A percentile compares a stretch with the other conserved stretches of the same genome.
Conservation (phyloP, 768 basidiomycete species). For the Rhodotorula taiwanensis region DNA sequence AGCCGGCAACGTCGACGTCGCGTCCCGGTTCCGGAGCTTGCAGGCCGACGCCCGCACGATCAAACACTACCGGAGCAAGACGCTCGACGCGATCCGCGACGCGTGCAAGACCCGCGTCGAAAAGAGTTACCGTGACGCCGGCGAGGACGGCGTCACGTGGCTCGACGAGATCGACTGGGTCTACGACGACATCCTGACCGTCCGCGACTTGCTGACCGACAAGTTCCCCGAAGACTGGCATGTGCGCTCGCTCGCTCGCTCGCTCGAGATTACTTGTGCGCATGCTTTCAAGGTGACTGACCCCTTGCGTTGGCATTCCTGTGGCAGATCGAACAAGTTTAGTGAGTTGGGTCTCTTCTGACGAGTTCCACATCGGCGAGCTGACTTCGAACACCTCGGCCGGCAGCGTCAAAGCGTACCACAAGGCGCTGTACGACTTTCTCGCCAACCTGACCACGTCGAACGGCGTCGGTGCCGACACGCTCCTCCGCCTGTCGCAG, state of each 20-base stretch:
- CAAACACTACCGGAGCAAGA: slow-evolving; percentile 90
- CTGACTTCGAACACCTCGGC: background rate
- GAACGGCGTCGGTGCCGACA: slow-evolving; percentile 78
- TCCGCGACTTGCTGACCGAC: slow-evolving; percentile 78
- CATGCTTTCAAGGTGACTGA: background rate
- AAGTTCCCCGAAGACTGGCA: slow-evolving; percentile 92
- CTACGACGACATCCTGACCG: slow-evolving; percentile 88
- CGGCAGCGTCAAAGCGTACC: slow-evolving; percentile 66
- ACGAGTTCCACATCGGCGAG: rapidly evolving
- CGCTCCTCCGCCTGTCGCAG: slow-evolving; percentile 73
- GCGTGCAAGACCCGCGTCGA: slow-evolving; percentile 35
- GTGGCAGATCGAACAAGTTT: slow-evolving; percentile 29
- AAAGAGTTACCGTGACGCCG: slow-evolving; percentile 42
- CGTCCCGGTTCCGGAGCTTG: slow-evolving; percentile 47
- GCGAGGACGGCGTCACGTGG: slow-evolving; percentile 63
- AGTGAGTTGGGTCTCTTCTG: slow-evolving; percentile 2
- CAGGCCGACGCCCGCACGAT: slow-evolving; percentile 61
- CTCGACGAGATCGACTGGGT: slow-evolving; percentile 74
- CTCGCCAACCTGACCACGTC: slow-evolving; percentile 63
- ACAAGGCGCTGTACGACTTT: slow-evolving; percentile 69
- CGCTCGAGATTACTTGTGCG: slow-evolving; percentile 48
- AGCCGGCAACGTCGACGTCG: slow-evolving; percentile 74
- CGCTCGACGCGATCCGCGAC: slow-evolving; percentile 64
- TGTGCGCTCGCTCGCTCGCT: slow-evolving; percentile 67
- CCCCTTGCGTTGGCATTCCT: background rate